Base-by-base conservation (phyloP, 768 basidiomycete species). In the Tylopilus plumbeoviolaceoides region DNA sequence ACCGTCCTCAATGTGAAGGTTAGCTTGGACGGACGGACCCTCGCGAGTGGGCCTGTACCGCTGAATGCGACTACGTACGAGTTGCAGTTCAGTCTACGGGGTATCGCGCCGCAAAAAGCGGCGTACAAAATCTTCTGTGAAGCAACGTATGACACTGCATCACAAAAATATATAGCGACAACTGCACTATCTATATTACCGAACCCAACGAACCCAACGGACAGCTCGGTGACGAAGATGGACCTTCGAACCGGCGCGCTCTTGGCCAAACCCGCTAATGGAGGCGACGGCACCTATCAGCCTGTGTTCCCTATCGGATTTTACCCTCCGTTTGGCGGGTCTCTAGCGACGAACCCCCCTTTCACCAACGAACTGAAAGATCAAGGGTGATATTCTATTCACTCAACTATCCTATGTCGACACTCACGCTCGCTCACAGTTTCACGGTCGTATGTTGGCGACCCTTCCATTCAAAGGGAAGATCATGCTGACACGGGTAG, bases 141-240 rank as follows among this genome's bases (percentile, higher is more conserved):
- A 6, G 69, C 64, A 10, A 57, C 53, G 1, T 66, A 50, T 63
- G 63, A 7, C 55, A 75, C 51, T 63, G 69, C 25, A 73, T 56
- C 59, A 30, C 78, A 81, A 50, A 74, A 65, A 5, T 84, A 79
- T 59, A 68, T 63, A 3, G 71, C 79, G 4, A 70, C 72, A 3
- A 72, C 77, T 0, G 59, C 70, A 11, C 62, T 87, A 44, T 75
- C 75, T 1, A 78, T 77, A 49, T 67, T 84, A 31, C 81, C 82
- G 5, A 63, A 73, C 25, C 79, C n/a, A n/a, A n/a, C n/a, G n/a
- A n/a, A n/a, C n/a, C 41, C 75, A 0, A 70, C 65, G 1, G 77
- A 78, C 47, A 75, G 78, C 8, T 77, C 78, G 2, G 82, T 81
- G 15, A 82, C 82, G 0, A 84, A 83, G 60, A 79, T 82, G 75